Conservation (phyloP, 495 filamentous ascomycete genomes). For the Paragyromitra xinjiangensis region DNA sequence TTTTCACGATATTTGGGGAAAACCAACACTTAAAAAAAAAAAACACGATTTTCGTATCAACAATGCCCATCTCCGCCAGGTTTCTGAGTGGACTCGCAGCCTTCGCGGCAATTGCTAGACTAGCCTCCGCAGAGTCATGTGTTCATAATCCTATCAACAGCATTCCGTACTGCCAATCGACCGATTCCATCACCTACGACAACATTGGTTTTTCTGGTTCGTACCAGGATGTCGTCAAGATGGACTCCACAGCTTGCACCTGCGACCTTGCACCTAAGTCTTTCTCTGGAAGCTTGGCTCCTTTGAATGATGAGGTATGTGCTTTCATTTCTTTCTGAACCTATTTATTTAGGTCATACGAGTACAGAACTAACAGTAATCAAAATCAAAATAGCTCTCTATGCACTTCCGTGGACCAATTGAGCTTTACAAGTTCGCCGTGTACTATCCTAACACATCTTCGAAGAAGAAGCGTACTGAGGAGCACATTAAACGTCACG, state of each 20-base stretch:
- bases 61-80: slow-evolving; percentile 42
- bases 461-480: slow-evolving; percentile 57
- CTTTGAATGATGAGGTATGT: slow-evolving; percentile 73
- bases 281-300: slow-evolving; percentile 69
- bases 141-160: slow-evolving; percentile 50
- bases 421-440: slow-evolving; percentile 69
- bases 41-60: slow-evolving; percentile 4
- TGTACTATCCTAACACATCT: slow-evolving; percentile 64
- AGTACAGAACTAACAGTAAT: slow-evolving; percentile 20
- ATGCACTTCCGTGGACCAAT: slow-evolving; percentile 76
- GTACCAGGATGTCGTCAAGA: slow-evolving; percentile 68
- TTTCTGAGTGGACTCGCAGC: slow-evolving; percentile 47
- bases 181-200: slow-evolving; percentile 68
- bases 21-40: slow-evolving; percentile 6
- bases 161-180: slow-evolving; percentile 69
- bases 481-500: slow-evolving; percentile 58
- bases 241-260: slow-evolving; percentile 65
- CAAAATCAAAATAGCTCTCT: slow-evolving; percentile 64
- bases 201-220: slow-evolving; percentile 66
- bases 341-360: background rate
- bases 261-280: slow-evolving; percentile 63
- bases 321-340: slow-evolving; percentile 16
- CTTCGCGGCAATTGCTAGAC: slow-evolving; percentile 31
- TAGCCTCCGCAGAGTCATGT: slow-evolving; percentile 24
- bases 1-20: slow-evolving; percentile 12